phyloP scores from a whole-genome alignment of 176 grass and related monocot genomes.

The Tillandsia leiboldiana region DNA sequence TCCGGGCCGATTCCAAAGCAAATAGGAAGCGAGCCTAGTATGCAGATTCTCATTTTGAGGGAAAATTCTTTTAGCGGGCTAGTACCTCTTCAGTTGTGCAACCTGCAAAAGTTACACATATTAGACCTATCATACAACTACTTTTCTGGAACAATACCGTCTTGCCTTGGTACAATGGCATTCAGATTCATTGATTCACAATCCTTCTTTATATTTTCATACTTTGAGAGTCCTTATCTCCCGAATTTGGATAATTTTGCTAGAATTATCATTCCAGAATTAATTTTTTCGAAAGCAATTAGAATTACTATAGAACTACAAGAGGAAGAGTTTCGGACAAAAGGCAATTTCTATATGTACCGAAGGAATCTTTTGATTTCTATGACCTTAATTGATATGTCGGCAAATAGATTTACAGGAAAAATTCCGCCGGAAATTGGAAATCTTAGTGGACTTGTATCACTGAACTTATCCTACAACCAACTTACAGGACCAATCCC shows the following conservation, averaged over 20 bases:
- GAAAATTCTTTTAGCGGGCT: neutral
- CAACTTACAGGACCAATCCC: slow-evolving; percentile 11
- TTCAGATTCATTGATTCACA: neutral
- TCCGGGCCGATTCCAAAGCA: too few species aligned
- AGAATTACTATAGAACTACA: too few species aligned
- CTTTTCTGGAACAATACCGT: slow-evolving; percentile 16
- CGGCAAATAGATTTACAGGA: slow-evolving; percentile 10
- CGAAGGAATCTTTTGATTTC: neutral
- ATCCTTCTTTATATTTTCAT: too few species aligned
- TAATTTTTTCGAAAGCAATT: too few species aligned
- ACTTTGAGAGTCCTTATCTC: too few species aligned
- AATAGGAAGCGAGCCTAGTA: too few species aligned
- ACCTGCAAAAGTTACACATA: neutral
- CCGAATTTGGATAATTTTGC: too few species aligned
- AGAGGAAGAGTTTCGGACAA: too few species aligned
- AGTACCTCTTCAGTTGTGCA: slow-evolving; percentile 3
- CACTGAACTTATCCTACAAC: slow-evolving; percentile 25
- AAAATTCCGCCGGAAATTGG: slow-evolving; percentile 18
- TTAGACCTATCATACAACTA: slow-evolving; percentile 20
- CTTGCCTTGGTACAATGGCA: slow-evolving; percentile 20
- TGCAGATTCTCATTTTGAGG: too few species aligned
- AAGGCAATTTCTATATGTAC: neutral
- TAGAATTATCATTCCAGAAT: too few species aligned
- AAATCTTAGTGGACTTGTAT: slow-evolving; percentile 8
- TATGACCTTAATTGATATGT: slow-evolving; percentile 16